Percentiles rank a stretch among this genome's conserved stretches.
Conservation (phyloP, 345 rosid species). For the Ceriops zippeliana region DNA sequence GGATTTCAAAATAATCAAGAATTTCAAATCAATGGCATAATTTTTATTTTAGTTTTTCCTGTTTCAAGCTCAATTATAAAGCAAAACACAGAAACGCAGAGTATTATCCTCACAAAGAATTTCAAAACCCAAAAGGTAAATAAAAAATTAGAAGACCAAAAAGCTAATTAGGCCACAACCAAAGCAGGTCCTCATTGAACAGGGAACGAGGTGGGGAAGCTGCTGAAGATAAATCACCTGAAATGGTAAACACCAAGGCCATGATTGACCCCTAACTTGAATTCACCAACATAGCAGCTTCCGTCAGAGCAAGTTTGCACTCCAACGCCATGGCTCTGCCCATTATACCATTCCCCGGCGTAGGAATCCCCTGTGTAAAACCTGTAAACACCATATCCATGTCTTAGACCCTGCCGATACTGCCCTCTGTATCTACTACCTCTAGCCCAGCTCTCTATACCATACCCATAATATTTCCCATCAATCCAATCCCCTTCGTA, state of each 20-base stretch:
- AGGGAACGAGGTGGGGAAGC: background rate
- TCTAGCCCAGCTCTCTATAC: slow-evolving; percentile 90
- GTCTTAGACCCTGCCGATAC: slow-evolving; percentile 72
- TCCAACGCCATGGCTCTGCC: slow-evolving; percentile 93
- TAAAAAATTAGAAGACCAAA: background rate
- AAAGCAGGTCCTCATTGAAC: background rate
- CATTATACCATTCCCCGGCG: slow-evolving; percentile 88
- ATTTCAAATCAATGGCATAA: too few species aligned
- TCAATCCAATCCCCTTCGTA: slow-evolving; percentile 95
- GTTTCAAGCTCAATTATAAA: too few species aligned
- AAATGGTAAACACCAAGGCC: slow-evolving; percentile 91
- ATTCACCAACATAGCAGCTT: slow-evolving; percentile 74
- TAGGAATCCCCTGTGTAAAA: slow-evolving; percentile 91
- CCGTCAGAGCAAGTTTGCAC: slow-evolving; percentile 85
- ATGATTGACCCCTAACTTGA: slow-evolving; percentile 87
- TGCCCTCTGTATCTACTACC: slow-evolving; percentile 93
- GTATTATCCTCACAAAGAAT: background rate
- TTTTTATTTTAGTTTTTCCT: too few species aligned
- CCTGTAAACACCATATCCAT: slow-evolving; percentile 74
- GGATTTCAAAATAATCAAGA: too few species aligned
- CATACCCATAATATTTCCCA: slow-evolving; percentile 85
- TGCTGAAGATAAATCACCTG: slow-evolving; percentile 41
- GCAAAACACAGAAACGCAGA: background rate
- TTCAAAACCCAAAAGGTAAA: background rate
- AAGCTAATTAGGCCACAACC: background rate